These are phyloP conservation scores for Fusarium sterilihyphosum DNA, from an alignment of 2,329 filamentous ascomycete species.

Conservation along the genomic window DNA sequence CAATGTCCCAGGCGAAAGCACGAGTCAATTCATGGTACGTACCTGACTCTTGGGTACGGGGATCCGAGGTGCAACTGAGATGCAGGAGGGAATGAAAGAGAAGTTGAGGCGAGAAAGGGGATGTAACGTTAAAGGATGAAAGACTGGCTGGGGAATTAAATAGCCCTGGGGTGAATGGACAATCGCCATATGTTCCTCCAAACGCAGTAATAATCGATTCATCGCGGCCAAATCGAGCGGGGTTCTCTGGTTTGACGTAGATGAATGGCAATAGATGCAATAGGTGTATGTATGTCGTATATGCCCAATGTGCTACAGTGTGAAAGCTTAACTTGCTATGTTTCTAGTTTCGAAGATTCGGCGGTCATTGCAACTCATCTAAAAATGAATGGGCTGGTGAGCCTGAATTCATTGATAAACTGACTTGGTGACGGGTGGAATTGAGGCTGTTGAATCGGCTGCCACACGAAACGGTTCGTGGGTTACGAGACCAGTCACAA, in stretches of 20 bases:
- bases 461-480: slow-evolving; percentile 36
- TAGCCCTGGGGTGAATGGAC: slow-evolving; percentile 16
- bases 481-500: slow-evolving; percentile 20
- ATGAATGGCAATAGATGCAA: not conserved
- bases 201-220: not conserved
- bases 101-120: slow-evolving; percentile 22
- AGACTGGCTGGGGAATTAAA: slow-evolving; percentile 22
- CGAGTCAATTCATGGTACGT: not conserved
- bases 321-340: not conserved
- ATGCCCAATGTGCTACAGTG: not conserved
- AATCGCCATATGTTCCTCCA: not conserved
- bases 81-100: slow-evolving; percentile 4
- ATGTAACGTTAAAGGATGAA: slow-evolving; percentile 25
- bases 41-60: not conserved
- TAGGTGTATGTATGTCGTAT: slow-evolving; percentile 3
- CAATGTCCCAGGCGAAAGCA: not conserved
- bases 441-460: slow-evolving; percentile 35
- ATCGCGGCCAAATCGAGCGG: not conserved
- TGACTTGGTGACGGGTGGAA: slow-evolving; percentile 15
- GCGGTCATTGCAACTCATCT: slow-evolving; percentile 17
- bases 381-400: not conserved
- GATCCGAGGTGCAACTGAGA: slow-evolving; percentile 12
- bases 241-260: slow-evolving; percentile 3
- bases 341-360: not conserved
- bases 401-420: slow-evolving; percentile 11